Evolutionary conservation across 2,329 filamentous ascomycete species (phyloP), one percentile per base, ranked within the genome.

Genomic region (Leptographium wingfieldii): DNA sequence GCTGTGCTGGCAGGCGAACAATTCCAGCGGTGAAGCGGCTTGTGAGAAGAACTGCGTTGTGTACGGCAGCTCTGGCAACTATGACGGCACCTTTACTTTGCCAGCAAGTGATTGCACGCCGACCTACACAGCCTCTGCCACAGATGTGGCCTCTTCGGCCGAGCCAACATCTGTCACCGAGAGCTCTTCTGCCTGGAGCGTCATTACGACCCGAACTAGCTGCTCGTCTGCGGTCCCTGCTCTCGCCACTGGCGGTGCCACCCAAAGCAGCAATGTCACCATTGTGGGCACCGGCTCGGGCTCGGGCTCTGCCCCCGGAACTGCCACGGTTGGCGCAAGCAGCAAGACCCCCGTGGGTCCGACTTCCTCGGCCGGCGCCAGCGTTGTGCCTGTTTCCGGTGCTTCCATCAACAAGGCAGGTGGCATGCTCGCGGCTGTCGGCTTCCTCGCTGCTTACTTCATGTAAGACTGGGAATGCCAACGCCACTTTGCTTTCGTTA

Each of bases 31-130:
- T 59, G 73, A 77, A 60, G 77, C 76, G 55, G 74, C 72, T 59
- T 80, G 77, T 67, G 69, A 72, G 64, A 79, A 77, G 72, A 77
- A 77, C 69, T 77, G 76, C 64, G 69, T 78, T 46, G 75, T 78
- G 55, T 76, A 79, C 62, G 73, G 70, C 40, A 57, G 46, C 25
- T 62, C 66, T 1, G 64, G 61, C 60, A 65, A 63, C 58, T 59
- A 57, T 57, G 69, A 65, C 57, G 67, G 68, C 33, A 67, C 69
- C 55, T 75, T 72, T 65, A 74, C 71, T 31, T 71, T 77, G 10
- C 67, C 72, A 4, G 61, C 68, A 38, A 65, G 68, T 62, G 57
- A 69, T 31, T 75, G 74, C 68, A 69, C 67, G 11, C 70, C 72
- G 25, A 68, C 59, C 14, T 65, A 60, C 61, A 65, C 68, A 19